These are phyloP conservation scores for Baffinella frigidus DNA, from an alignment of 208 protist species.

Conservation along the genomic window DNA sequence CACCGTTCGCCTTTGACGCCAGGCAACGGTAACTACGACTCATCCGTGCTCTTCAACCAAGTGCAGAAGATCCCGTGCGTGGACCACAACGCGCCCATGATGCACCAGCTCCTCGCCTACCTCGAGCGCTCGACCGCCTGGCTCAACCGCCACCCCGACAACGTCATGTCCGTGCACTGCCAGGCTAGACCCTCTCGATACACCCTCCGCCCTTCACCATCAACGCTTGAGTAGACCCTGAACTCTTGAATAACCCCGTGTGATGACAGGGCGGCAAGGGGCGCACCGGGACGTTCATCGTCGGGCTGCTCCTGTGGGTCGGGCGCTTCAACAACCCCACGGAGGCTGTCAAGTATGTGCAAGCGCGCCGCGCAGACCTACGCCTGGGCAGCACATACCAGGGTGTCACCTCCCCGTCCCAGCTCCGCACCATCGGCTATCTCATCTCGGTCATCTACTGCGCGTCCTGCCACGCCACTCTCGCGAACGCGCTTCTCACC, in stretches of 20 bases:
- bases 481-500: no score
- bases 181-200: no score
- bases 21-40: constrained; percentile 57
- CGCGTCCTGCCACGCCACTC: no score
- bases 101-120: background rate
- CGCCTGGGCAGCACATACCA: background rate
- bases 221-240: no score
- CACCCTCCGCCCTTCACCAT: no score
- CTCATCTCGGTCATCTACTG: background rate
- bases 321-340: background rate
- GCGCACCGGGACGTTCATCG: background rate
- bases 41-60: constrained; percentile 9
- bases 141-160: background rate
- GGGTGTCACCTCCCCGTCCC: background rate
- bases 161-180: background rate
- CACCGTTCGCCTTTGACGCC: no score
- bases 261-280: constrained; percentile 22
- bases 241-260: no score
- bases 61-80: constrained; percentile 22
- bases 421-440: constrained; percentile 6
- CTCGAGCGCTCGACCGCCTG: background rate
- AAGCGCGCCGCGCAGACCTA: background rate
- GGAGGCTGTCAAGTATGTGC: background rate
- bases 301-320: background rate
- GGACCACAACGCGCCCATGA: constrained; percentile 1